Evolutionary conservation across 1,139 yeast genomes (phyloP).

Genomic region (Yamadazyma membranifaciens): DNA sequence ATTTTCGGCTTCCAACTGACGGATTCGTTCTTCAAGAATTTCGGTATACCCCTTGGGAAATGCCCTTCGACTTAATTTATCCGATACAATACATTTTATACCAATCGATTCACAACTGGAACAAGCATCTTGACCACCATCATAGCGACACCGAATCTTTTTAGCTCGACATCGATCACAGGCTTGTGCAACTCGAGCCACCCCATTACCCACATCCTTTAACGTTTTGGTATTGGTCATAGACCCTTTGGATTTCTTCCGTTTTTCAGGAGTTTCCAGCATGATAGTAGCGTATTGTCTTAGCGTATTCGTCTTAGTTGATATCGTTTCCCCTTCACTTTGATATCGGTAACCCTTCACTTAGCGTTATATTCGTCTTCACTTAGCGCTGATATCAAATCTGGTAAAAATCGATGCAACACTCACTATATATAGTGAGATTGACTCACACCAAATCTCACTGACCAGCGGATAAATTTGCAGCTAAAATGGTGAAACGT

Average conservation of each 20-base stretch:
- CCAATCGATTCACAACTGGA: slow-evolving; percentile 44
- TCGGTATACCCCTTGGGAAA: slow-evolving; percentile 53
- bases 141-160: slow-evolving; percentile 72
- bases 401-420: no score
- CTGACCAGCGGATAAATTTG: slow-evolving; percentile 1
- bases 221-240: slow-evolving; percentile 50
- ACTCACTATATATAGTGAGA: no score
- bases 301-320: no score
- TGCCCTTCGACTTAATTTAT: slow-evolving; percentile 43
- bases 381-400: no score
- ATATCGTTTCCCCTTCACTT: no score
- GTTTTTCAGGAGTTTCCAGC: neutral
- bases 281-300: neutral
- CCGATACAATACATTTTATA: slow-evolving; percentile 45
- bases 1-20: slow-evolving; percentile 46
- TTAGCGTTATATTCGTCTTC: no score
- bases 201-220: slow-evolving; percentile 57
- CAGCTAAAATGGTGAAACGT: slow-evolving; percentile 7
- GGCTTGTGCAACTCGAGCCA: slow-evolving; percentile 73
- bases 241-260: slow-evolving; percentile 14
- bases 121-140: slow-evolving; percentile 56
- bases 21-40: slow-evolving; percentile 44
- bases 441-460: neutral
- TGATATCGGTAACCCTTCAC: no score
- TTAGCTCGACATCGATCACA: slow-evolving; percentile 86